Percentiles rank a stretch among this genome's conserved stretches.
These are phyloP conservation scores for Carallia pectinifolia DNA, from an alignment of 345 rosid species.

Conservation along the genomic window DNA sequence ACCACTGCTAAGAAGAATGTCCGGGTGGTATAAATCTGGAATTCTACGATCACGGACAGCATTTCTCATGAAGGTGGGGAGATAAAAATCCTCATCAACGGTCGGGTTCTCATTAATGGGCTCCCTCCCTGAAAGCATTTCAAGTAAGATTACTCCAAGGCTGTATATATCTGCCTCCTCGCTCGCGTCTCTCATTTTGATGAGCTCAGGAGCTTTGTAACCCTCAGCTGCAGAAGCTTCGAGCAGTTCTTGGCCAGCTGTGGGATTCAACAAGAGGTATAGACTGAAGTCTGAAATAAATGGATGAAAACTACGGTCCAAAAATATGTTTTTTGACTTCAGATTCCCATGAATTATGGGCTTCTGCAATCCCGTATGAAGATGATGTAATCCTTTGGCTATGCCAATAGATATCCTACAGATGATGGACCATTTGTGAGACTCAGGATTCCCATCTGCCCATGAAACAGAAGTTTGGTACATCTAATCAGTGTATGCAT, in stretches of 20 bases:
- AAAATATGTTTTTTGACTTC: slow-evolving; percentile 71
- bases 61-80: slow-evolving; percentile 60
- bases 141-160: slow-evolving; percentile 78
- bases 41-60: slow-evolving; percentile 61
- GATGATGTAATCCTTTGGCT: slow-evolving; percentile 72
- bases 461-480: slow-evolving; percentile 13
- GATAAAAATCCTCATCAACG: slow-evolving; percentile 57
- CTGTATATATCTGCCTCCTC: slow-evolving; percentile 70
- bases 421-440: slow-evolving; percentile 56
- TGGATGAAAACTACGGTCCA: slow-evolving; percentile 53
- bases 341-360: slow-evolving; percentile 76
- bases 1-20: slow-evolving; percentile 43
- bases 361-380: slow-evolving; percentile 60
- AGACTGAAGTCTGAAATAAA: slow-evolving; percentile 66
- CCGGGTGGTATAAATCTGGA: slow-evolving; percentile 63
- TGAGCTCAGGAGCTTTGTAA: slow-evolving; percentile 91
- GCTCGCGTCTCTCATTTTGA: slow-evolving; percentile 72
- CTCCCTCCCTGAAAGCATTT: slow-evolving; percentile 73
- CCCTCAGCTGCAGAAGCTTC: slow-evolving; percentile 77
- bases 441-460: slow-evolving; percentile 58
- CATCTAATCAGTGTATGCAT: neutral
- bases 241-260: slow-evolving; percentile 74
- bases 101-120: slow-evolving; percentile 60
- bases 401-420: slow-evolving; percentile 54
- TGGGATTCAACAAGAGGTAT: slow-evolving; percentile 58